Evolutionary conservation across 2,329 filamentous ascomycete genomes (phyloP).

Genomic region (Trichoderma gracile): DNA sequence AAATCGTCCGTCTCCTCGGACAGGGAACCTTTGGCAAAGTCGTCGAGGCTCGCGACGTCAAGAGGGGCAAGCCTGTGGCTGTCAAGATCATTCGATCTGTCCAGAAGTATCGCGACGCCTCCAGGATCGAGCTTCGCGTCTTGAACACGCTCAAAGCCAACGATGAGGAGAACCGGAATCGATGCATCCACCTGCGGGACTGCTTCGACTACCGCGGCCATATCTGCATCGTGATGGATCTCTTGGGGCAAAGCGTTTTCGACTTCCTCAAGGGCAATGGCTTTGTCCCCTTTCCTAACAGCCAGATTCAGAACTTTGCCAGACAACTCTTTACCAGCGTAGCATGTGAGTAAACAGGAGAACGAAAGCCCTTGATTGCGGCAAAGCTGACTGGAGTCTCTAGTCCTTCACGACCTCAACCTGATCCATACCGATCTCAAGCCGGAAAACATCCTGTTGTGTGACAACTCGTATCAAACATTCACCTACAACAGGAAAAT

Average conservation of each 20-base stretch:
- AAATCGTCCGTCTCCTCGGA: slow-evolving; percentile 84
- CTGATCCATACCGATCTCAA: slow-evolving; percentile 88
- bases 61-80: slow-evolving; percentile 75
- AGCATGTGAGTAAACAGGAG: slow-evolving; percentile 69
- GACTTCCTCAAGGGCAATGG: slow-evolving; percentile 95
- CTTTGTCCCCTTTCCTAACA: slow-evolving; percentile 97
- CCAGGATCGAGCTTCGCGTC: slow-evolving; percentile 89
- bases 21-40: slow-evolving; percentile 99
- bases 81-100: slow-evolving; percentile 99
- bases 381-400: not conserved
- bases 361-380: not conserved
- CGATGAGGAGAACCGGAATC: slow-evolving; percentile 87
- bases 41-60: slow-evolving; percentile 83
- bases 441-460: slow-evolving; percentile 69
- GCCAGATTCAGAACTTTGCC: slow-evolving; percentile 96
- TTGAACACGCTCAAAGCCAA: slow-evolving; percentile 89
- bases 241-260: slow-evolving; percentile 92
- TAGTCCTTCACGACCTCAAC: slow-evolving; percentile 94
- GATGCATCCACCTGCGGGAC: slow-evolving; percentile 93
- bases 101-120: slow-evolving; percentile 96
- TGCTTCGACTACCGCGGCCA: slow-evolving; percentile 97
- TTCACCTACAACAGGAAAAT: slow-evolving; percentile 72
- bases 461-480: slow-evolving; percentile 65
- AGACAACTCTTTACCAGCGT: slow-evolving; percentile 97
- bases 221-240: slow-evolving; percentile 80